Conservation (phyloP, 768 basidiomycete genomes). For the Tulasnella sp. region DNA sequence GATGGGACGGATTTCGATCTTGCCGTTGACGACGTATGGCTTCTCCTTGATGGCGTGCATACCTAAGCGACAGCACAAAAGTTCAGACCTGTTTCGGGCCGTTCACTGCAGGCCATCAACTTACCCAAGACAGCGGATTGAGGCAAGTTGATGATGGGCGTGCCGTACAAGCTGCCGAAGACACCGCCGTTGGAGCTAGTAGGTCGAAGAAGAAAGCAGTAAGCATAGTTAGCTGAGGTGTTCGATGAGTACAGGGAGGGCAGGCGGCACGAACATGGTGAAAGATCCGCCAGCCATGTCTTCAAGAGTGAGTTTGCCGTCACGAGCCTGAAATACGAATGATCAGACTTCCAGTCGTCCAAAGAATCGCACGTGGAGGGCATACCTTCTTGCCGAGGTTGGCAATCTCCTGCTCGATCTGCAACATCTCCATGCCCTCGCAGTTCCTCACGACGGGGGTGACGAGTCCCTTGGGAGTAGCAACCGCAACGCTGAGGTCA, state of each 20-base stretch:
- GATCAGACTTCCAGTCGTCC: background rate
- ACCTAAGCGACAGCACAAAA: constrained; percentile 37
- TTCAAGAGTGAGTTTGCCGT: constrained; percentile 91
- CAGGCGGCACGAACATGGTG: constrained; percentile 64
- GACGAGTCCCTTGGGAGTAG: constrained; percentile 95
- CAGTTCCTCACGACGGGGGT: constrained; percentile 93
- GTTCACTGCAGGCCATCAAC: constrained; percentile 30
- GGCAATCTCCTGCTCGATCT: constrained; percentile 91
- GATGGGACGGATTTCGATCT: constrained; percentile 95
- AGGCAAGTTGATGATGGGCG: constrained; percentile 98
- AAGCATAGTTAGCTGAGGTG: background rate
- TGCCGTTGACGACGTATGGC: constrained; percentile 85
- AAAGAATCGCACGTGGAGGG: constrained; percentile 12
- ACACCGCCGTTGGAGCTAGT: constrained; percentile 94
- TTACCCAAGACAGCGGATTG: constrained; percentile 87
- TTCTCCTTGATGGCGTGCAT: constrained; percentile 96
- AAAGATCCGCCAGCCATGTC: constrained; percentile 99
- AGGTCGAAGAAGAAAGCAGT: background rate
- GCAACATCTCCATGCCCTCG: constrained; percentile 78
- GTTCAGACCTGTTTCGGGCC: background rate
- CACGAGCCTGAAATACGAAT: constrained; percentile 53
- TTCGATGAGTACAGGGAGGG: background rate
- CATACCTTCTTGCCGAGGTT: constrained; percentile 74
- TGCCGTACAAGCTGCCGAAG: constrained; percentile 94
- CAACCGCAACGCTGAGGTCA: constrained; percentile 92